phyloP scores from a whole-genome alignment of 306 rosid species.

The Inga oerstediana region DNA sequence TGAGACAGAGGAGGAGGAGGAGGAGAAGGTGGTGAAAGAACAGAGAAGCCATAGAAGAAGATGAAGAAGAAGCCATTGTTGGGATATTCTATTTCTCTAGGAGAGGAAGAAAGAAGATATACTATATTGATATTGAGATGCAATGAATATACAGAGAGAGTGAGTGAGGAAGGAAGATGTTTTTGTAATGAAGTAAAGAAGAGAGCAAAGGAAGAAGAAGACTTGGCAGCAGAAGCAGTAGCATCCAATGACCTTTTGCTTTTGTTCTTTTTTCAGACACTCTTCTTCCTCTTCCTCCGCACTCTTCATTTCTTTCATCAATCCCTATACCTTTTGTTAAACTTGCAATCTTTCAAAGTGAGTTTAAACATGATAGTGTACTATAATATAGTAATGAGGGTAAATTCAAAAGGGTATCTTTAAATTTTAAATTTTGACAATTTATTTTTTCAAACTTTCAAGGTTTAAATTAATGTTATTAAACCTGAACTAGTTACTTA shows the following conservation, averaged over 20 bases:
- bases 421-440: neutral
- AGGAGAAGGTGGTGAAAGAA: slow-evolving; percentile 27
- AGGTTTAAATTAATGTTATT: neutral
- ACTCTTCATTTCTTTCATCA: neutral
- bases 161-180: neutral
- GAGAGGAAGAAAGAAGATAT: slow-evolving; percentile 13
- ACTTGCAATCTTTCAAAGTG: neutral
- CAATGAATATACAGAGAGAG: slow-evolving; percentile 33
- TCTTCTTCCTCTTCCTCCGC: neutral
- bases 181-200: slow-evolving; percentile 20
- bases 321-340: neutral
- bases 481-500: too few relatives aligned
- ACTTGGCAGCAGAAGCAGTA: slow-evolving; percentile 46
- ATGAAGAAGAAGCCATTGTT: slow-evolving; percentile 45
- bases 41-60: slow-evolving; percentile 38
- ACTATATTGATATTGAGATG: slow-evolving; percentile 5
- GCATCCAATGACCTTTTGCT: slow-evolving; percentile 45
- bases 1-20: slow-evolving; percentile 39
- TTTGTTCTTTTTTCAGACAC: neutral
- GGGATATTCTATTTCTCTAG: slow-evolving; percentile 2
- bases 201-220: slow-evolving; percentile 27
- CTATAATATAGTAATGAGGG: neutral
- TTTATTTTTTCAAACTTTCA: neutral
- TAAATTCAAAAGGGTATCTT: neutral
- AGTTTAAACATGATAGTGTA: neutral